Conservation (phyloP, 2,329 filamentous ascomycete genomes). For the Fusarium sp. region DNA sequence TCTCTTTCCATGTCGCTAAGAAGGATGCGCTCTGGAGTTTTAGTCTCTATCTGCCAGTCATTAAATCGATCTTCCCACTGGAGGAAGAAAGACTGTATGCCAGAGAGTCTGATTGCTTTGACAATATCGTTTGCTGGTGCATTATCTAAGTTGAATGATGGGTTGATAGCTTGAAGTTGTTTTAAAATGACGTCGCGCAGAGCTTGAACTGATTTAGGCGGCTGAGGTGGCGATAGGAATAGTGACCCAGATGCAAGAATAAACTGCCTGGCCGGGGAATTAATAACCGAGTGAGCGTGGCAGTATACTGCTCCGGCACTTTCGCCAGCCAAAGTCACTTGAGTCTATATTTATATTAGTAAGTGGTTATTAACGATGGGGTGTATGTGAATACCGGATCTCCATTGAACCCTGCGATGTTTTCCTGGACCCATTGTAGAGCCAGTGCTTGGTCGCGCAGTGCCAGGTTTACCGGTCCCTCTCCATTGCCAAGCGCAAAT, state of each 20-base stretch:
- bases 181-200: not conserved
- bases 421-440: slow-evolving; percentile 50
- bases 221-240: slow-evolving; percentile 58
- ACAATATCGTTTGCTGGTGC: slow-evolving; percentile 5
- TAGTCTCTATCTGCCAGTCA: slow-evolving; percentile 5
- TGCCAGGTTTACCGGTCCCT: slow-evolving; percentile 54
- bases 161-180: slow-evolving; percentile 42
- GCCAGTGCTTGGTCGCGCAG: slow-evolving; percentile 53
- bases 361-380: no score
- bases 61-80: slow-evolving; percentile 11
- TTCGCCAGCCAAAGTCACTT: slow-evolving; percentile 60
- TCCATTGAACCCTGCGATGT: slow-evolving; percentile 47
- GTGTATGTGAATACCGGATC: slow-evolving; percentile 38
- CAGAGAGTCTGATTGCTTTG: slow-evolving; percentile 7
- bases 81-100: slow-evolving; percentile 16
- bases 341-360: slow-evolving; percentile 43
- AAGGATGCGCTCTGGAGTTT: not conserved
- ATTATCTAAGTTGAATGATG: not conserved
- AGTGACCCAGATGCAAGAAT: slow-evolving; percentile 59
- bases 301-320: slow-evolving; percentile 61
- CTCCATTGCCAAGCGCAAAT: slow-evolving; percentile 59
- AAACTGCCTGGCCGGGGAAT: slow-evolving; percentile 45
- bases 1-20: slow-evolving; percentile 16
- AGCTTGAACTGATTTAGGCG: slow-evolving; percentile 9
- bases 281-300: slow-evolving; percentile 58